Conservation (phyloP, 306 rosid species). For the Cicer arietinum region DNA sequence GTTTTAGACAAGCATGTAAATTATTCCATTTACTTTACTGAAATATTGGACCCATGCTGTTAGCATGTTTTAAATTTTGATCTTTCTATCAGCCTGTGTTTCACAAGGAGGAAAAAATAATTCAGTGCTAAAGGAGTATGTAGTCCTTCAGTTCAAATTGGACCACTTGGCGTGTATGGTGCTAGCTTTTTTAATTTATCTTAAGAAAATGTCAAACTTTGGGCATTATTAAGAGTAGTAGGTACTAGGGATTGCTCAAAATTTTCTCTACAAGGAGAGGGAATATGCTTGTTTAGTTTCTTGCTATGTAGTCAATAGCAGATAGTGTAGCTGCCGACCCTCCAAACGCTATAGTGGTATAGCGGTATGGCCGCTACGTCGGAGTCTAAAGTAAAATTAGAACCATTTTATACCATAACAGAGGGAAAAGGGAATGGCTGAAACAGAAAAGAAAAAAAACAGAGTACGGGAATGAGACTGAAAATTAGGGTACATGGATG, state of each 20-base stretch:
- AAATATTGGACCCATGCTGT: slow-evolving; percentile 11
- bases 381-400: too few species aligned
- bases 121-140: slow-evolving; percentile 12
- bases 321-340: too few species aligned
- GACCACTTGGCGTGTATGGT: background rate
- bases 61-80: slow-evolving; percentile 16
- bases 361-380: too few species aligned
- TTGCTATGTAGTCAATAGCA: background rate
- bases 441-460: too few species aligned
- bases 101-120: background rate
- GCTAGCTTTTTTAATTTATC: background rate
- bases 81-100: slow-evolving; percentile 19
- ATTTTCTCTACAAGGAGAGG: background rate
- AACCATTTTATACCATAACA: too few species aligned
- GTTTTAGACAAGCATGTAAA: slow-evolving; percentile 17
- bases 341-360: too few species aligned
- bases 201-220: background rate
- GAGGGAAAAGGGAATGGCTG: too few species aligned
- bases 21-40: slow-evolving; percentile 9
- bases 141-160: slow-evolving; percentile 15
- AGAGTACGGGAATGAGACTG: too few species aligned
- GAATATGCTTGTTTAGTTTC: slow-evolving; percentile 24
- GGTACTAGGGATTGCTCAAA: background rate
- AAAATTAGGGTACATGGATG: too few species aligned
- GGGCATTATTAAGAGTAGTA: slow-evolving; percentile 7